These are phyloP conservation scores for Paecilomyces sp. DNA, from an alignment of 2,329 filamentous ascomycete species.

Conservation along the genomic window DNA sequence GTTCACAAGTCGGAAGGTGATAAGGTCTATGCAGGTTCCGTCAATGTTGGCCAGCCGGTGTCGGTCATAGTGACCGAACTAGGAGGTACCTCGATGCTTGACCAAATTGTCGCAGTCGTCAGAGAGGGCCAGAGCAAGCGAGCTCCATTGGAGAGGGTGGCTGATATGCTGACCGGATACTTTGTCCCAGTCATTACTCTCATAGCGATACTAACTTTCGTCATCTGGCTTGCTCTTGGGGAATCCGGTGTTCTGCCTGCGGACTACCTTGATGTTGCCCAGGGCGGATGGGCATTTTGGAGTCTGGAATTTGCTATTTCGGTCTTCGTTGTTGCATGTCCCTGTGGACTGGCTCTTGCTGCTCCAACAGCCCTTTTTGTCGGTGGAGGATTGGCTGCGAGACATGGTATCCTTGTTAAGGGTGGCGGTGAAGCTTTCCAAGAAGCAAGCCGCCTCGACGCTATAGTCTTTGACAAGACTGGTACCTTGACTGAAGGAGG, in stretches of 20 bases:
- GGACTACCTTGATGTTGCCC: slow-evolving; percentile 44
- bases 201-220: slow-evolving; percentile 40
- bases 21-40: slow-evolving; percentile 39
- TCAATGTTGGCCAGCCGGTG: slow-evolving; percentile 41
- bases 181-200: slow-evolving; percentile 44
- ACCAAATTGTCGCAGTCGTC: slow-evolving; percentile 43
- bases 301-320: slow-evolving; percentile 65
- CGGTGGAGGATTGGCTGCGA: slow-evolving; percentile 70
- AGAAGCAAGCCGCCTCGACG: slow-evolving; percentile 69
- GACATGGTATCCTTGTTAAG: slow-evolving; percentile 73
- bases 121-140: slow-evolving; percentile 44
- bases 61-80: slow-evolving; percentile 36
- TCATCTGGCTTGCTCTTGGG: slow-evolving; percentile 41
- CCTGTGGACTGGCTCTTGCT: slow-evolving; percentile 76
- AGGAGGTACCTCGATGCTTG: slow-evolving; percentile 43
- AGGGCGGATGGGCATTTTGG: slow-evolving; percentile 47
- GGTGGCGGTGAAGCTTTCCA: slow-evolving; percentile 82
- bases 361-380: slow-evolving; percentile 83
- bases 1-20: slow-evolving; percentile 37
- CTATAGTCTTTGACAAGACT: slow-evolving; percentile 83
- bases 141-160: slow-evolving; percentile 41
- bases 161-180: slow-evolving; percentile 41
- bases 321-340: slow-evolving; percentile 81
- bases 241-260: slow-evolving; percentile 35
- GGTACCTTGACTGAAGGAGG: slow-evolving; percentile 68